Evolutionary conservation across 352 stramenopile genomes (phyloP).

Genomic region (Aphanomyces astaci): DNA sequence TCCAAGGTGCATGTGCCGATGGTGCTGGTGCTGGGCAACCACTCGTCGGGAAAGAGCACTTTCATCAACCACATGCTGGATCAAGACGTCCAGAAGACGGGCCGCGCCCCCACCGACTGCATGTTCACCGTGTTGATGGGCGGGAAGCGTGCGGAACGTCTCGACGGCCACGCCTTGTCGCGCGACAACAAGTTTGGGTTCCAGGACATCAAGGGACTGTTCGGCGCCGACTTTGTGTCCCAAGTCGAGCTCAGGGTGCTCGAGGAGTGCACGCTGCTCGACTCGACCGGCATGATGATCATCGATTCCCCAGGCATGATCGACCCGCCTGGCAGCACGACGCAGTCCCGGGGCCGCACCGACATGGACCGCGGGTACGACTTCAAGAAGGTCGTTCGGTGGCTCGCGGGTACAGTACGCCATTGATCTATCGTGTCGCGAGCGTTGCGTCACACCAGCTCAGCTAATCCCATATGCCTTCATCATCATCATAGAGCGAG

Average conservation of each 20-base stretch:
- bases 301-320: constrained; percentile 85
- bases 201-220: constrained; percentile 67
- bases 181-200: constrained; percentile 72
- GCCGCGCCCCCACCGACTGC: constrained; percentile 67
- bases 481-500: constrained; percentile 42
- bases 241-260: constrained; percentile 83
- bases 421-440: not conserved
- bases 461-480: too few species aligned
- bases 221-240: constrained; percentile 74
- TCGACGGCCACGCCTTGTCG: constrained; percentile 66
- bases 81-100: constrained; percentile 75
- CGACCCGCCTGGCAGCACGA: constrained; percentile 53
- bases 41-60: constrained; percentile 79
- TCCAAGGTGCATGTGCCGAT: constrained; percentile 69
- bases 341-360: constrained; percentile 38
- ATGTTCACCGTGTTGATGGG: constrained; percentile 78
- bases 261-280: constrained; percentile 49
- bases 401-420: constrained; percentile 41
- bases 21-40: constrained; percentile 79
- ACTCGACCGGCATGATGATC: constrained; percentile 74
- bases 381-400: constrained; percentile 81
- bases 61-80: constrained; percentile 86
- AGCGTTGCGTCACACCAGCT: too few species aligned
- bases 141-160: constrained; percentile 53
- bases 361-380: constrained; percentile 77